Base-by-base conservation (phyloP, 2,329 filamentous ascomycete genomes). In the Zymoseptoria crescenta region DNA sequence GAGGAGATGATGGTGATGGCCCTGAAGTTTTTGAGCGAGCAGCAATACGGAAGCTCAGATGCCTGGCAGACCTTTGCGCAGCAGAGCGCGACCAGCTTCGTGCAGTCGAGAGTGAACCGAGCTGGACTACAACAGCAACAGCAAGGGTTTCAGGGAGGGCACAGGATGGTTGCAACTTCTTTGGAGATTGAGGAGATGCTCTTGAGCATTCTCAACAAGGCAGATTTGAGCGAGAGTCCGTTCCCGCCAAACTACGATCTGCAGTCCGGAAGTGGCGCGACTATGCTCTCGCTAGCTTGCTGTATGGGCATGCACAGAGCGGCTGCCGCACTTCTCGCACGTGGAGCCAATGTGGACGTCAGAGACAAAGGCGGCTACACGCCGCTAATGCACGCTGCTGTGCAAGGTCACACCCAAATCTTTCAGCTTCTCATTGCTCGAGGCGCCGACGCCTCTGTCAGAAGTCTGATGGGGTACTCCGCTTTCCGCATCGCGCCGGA, bases 291-390 rank as follows among this genome's bases (percentile, higher is more conserved):
- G 68, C 78, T 92, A 62, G 89, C 88, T 1, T 89, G 86, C 65
- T 87, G 87, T 8, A 76, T 92, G 10, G 89, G 89, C 5, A 82
- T 91, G 65, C 83, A 86, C 63, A 83, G 88, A 52, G 87, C 95
- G 63, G 88, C 88, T 54, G 88, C 88, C 10, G 89, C 86, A 29
- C 80, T 95, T 27, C 77, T 95, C 20, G 87, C 86, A 8, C 83
- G 89, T 63, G 88, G 89, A n/a, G 89, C 89, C 20, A 87, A 88
- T 68, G 84, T 87, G 0, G 86, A 93, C 67, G 77, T 85, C 45
- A 82, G 85, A 57, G 91, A 96, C 70, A 87, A 85, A 62, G 87
- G 87, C 54, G 90, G 90, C 21, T 93, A 90, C 73, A 91, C 89
- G 4, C 85, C 91, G 13, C 81, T 95, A 76, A 89, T 95, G 72